Percentiles rank a stretch among this genome's conserved stretches.
phyloP scores from a whole-genome alignment of 495 filamentous ascomycete genomes.

The Chlorociboria aeruginascens region DNA sequence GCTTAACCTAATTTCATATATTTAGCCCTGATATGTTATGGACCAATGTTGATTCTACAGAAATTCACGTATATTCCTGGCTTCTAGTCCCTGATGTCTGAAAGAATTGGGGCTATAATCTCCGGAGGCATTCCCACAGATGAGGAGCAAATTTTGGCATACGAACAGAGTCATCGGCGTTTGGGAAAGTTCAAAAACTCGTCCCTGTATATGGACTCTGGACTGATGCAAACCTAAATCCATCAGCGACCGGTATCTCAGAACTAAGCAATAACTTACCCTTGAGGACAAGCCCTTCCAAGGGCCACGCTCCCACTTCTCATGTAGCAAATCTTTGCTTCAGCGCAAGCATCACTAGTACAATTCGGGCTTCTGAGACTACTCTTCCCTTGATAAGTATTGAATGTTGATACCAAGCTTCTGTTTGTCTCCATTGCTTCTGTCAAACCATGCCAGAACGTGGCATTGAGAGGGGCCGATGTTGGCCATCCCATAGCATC shows the following conservation, averaged over 20 bases:
- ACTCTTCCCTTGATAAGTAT: conserved; percentile 40
- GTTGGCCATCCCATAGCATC: conserved; percentile 27
- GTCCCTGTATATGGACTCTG: conserved; percentile 10
- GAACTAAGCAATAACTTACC: conserved; percentile 5
- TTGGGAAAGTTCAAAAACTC: conserved; percentile 1
- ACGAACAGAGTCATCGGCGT: too few relatives aligned
- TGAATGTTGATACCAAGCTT: conserved; percentile 35
- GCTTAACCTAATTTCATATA: too few relatives aligned
- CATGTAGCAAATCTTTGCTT: conserved; percentile 50
- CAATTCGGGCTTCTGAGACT: conserved; percentile 40
- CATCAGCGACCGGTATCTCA: too few relatives aligned
- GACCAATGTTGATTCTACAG: too few relatives aligned
- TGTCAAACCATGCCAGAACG: conserved; percentile 49
- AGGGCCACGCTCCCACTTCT: conserved; percentile 40
- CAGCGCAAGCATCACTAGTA: conserved; percentile 33
- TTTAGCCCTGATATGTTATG: too few relatives aligned
- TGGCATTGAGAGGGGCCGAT: conserved; percentile 31
- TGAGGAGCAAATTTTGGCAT: too few relatives aligned
- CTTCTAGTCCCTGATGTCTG: too few relatives aligned
- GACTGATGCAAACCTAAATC: conserved; percentile 13
- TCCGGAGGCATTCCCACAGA: too few relatives aligned
- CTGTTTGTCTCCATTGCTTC: conserved; percentile 44
- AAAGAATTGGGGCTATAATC: too few relatives aligned
- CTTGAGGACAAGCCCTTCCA: conserved; percentile 37
- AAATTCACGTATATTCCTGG: too few relatives aligned